phyloP scores from a whole-genome alignment of 1,139 yeast species.

The Nakaseomyces delphensis region DNA sequence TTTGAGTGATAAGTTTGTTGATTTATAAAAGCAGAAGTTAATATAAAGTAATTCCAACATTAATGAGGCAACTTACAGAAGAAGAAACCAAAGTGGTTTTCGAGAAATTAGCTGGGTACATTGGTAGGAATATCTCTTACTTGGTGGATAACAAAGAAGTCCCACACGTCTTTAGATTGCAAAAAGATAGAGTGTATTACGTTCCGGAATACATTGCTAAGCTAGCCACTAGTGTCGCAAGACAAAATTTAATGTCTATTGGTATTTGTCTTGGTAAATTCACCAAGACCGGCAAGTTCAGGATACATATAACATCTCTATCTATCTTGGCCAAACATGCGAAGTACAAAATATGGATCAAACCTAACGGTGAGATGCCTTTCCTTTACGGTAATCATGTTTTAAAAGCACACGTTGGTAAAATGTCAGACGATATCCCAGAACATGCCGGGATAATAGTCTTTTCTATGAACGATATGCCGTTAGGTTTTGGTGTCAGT shows the following conservation, averaged over 20 bases:
- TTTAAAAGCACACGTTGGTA: constrained; percentile 91
- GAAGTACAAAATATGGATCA: constrained; percentile 91
- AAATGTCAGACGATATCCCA: constrained; percentile 95
- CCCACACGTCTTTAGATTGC: constrained; percentile 91
- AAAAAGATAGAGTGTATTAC: constrained; percentile 92
- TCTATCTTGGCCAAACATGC: constrained; percentile 79
- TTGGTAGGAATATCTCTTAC: constrained; percentile 86
- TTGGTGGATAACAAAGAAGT: constrained; percentile 81
- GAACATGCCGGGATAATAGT: constrained; percentile 95
- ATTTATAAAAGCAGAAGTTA: not conserved
- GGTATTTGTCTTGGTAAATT: constrained; percentile 94
- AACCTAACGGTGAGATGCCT: constrained; percentile 97
- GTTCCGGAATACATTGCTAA: constrained; percentile 77
- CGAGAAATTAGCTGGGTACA: constrained; percentile 91
- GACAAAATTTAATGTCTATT: constrained; percentile 82
- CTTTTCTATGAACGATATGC: constrained; percentile 84
- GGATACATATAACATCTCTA: constrained; percentile 87
- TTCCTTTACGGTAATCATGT: constrained; percentile 94
- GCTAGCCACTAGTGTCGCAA: constrained; percentile 81
- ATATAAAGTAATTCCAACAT: not conserved
- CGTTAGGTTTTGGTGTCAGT: constrained; percentile 92
- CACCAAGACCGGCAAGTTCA: constrained; percentile 94
- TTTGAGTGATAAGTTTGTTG: not conserved
- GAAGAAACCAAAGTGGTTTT: constrained; percentile 94
- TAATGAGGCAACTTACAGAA: constrained; percentile 92